Conservation (phyloP, 2,329 filamentous ascomycete genomes). For the Aspergillus chevalieri region DNA sequence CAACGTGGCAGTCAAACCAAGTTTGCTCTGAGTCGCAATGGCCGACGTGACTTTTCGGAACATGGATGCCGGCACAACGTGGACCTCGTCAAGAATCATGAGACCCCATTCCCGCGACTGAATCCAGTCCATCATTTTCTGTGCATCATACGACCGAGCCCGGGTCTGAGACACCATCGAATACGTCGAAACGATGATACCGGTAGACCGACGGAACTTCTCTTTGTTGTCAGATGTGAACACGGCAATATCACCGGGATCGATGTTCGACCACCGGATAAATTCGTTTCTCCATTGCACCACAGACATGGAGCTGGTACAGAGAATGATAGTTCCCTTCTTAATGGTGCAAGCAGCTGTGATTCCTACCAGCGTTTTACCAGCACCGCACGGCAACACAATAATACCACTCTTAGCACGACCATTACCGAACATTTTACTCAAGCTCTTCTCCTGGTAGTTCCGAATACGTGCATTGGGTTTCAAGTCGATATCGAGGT, state of each 20-base stretch:
- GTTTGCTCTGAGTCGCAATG: slow-evolving; percentile 91
- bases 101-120: slow-evolving; percentile 88
- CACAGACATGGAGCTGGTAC: slow-evolving; percentile 96
- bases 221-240: slow-evolving; percentile 94
- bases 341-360: slow-evolving; percentile 97
- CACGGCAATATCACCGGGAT: slow-evolving; percentile 84
- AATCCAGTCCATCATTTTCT: slow-evolving; percentile 97
- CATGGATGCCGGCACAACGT: slow-evolving; percentile 94
- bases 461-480: slow-evolving; percentile 83
- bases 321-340: slow-evolving; percentile 90
- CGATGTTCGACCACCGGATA: slow-evolving; percentile 97
- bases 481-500: slow-evolving; percentile 86
- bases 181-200: slow-evolving; percentile 96
- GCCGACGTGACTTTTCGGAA: slow-evolving; percentile 89
- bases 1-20: slow-evolving; percentile 88
- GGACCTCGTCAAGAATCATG: slow-evolving; percentile 95
- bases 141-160: slow-evolving; percentile 81
- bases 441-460: slow-evolving; percentile 95
- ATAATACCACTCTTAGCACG: slow-evolving; percentile 97
- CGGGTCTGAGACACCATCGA: slow-evolving; percentile 96
- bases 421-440: slow-evolving; percentile 99
- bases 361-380: slow-evolving; percentile 96
- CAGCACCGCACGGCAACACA: slow-evolving; percentile 89
- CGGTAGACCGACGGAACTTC: slow-evolving; percentile 77
- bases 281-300: slow-evolving; percentile 97